Base-by-base conservation (phyloP, 2,329 filamentous ascomycete species). In the Lachnellula arida region DNA sequence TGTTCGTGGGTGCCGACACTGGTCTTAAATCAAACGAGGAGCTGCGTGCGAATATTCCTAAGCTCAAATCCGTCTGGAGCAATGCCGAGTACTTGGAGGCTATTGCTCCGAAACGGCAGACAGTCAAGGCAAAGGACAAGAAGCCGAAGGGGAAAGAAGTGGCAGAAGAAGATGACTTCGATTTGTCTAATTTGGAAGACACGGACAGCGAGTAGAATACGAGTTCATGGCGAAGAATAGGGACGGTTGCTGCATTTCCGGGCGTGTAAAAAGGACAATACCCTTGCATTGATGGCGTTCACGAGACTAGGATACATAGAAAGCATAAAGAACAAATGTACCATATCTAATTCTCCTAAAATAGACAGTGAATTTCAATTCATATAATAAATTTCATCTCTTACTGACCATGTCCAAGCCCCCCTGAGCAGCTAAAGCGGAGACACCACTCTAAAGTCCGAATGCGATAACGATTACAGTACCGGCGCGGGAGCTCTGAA, bases 11-110 rank as follows among this genome's bases (percentile, higher is more conserved):
- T 44, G 57, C 59, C 32, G 60, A 60, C 12, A 53, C 53, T 25
- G 57, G 52, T 11, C 50, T 51, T 15, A 47, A 57, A 34, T 43
- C 49, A 6, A 50, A 59, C 9, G 56, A 61, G 11, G 61, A 67
- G 12, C 39, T 60, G 14, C 48, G 57, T n/a, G 50, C 56, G n/a
- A 56, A 52, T 7, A 44, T 66, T 2, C 65, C 70, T 5, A 63
- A 57, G 51, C 71, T 88, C 19, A 73, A 77, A 55, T 81, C 81
- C 35, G 73, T 73, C 6, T 79, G 86, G 66, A 76, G 76, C 55
- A 78, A 82, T 59, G 77, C 80, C 53, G 74, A 81, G 50, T 88
- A 85, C 68, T 71, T 88, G 49, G 84, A 87, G 69, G 75, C 74
- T 8, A 84, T 88, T 68, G 85, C 82, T 67, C 79, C 80, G 25